Base-by-base conservation (phyloP, 1,139 yeast species). In the Suhomyces anneliseae region DNA sequence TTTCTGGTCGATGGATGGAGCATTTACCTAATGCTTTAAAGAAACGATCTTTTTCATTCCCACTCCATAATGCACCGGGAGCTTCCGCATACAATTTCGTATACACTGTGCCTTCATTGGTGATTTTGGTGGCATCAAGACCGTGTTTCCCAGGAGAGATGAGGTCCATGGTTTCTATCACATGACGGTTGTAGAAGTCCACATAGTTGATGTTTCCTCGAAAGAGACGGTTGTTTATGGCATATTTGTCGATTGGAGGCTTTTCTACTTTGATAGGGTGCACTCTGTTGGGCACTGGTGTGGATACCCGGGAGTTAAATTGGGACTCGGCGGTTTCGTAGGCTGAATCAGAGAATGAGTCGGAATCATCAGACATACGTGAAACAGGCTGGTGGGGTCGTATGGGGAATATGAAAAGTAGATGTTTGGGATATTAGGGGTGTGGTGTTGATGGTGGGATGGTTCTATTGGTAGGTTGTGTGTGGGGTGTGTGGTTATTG, bases 1-100 rank as follows among this genome's bases (percentile, higher is more conserved):
- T 54, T 8, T 75, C 81, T 8, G 73, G 54, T 36, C 74, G 59
- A 53, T 81, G 81, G 38, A 82, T 78, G 11, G 84, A 73, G 54
- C 70, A 70, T 26, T 83, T 66, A 2, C 59, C 55, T 31, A 62
- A 44, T 3, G 77, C 74, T 31, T 80, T 59, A 38, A 72, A 78
- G 54, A 78, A 78, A 39, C 48, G 43, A 33, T 69, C 72, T 52
- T 77, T 76, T 46, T 78, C 81, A 1, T 54, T 56, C 2, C 57
- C 56, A 0, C 70, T 56, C 83, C 83, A 78, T 36, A 54, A 52
- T 0, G 66, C 49, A 1, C 74, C 75, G 1, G 54, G 48, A 3
- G 27, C 39, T 10, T 26, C 38, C 4, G 46, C 14, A 27, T 37
- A 36, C 8, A 27, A 32, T 2, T 45, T 43, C 35, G 50, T 48